These are phyloP conservation scores for Pseudogymnoascus verrucosus DNA, from an alignment of 2,329 filamentous ascomycete species.

Conservation along the genomic window DNA sequence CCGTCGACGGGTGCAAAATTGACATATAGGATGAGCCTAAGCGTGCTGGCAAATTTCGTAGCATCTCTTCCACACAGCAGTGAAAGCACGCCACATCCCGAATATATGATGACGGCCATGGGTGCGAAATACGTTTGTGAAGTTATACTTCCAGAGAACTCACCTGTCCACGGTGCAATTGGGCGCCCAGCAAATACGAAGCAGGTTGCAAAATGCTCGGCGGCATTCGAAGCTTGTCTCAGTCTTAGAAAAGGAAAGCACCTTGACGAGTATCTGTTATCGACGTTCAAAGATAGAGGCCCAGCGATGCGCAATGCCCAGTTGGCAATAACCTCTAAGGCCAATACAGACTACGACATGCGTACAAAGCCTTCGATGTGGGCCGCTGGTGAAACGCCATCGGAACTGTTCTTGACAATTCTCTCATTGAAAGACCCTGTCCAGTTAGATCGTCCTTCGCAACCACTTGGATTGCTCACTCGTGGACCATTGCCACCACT, in stretches of 20 bases:
- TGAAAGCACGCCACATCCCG: constrained; percentile 32
- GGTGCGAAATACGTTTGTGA: constrained; percentile 64
- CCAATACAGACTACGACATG: constrained; percentile 67
- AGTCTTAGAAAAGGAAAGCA: constrained; percentile 57
- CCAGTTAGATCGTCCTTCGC: constrained; percentile 48
- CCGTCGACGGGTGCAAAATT: constrained; percentile 65
- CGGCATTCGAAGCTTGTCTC: constrained; percentile 77
- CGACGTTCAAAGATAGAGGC: constrained; percentile 61
- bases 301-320: constrained; percentile 82
- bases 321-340: constrained; percentile 73
- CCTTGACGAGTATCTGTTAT: constrained; percentile 67
- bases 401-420: constrained; percentile 51
- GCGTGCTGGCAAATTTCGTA: constrained; percentile 65
- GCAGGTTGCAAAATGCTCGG: constrained; percentile 73
- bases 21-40: constrained; percentile 66
- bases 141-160: constrained; percentile 66
- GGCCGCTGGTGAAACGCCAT: constrained; percentile 42
- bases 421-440: constrained; percentile 50
- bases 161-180: constrained; percentile 58
- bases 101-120: constrained; percentile 54
- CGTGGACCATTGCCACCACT: constrained; percentile 55
- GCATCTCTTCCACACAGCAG: constrained; percentile 51
- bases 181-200: constrained; percentile 63
- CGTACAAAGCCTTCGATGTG: constrained; percentile 71
- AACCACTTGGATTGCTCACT: constrained; percentile 65